Evolutionary conservation across 768 basidiomycete species (phyloP), one percentile per base, ranked within the genome.

Genomic region (Psilocybe azurescens): DNA sequence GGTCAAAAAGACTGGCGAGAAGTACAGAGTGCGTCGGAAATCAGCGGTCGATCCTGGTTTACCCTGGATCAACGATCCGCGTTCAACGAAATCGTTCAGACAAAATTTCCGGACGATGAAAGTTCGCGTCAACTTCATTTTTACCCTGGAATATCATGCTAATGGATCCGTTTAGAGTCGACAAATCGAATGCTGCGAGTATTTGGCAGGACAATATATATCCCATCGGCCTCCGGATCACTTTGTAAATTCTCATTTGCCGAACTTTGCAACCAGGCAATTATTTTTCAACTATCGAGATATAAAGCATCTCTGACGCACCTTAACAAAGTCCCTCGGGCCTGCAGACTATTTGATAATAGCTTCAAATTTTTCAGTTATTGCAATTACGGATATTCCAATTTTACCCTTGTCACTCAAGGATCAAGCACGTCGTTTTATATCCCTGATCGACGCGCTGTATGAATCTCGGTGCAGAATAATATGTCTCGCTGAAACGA

Each of bases 271-370:
- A 78, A 78, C 36, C 73, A 81, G 76, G 65, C 63, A 53, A 39
- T 57, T 30, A 33, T 18, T 14, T 39, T 8, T 38, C 32, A 30
- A 24, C 33, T 38, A 18, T 18, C 6, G 30, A 24, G 28, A 28
- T 3, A 13, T 51, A 54, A 14, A 5, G 39, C 7, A 38, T 20
- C 29, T 53, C 48, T 9, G 32, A 52, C 50, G 46, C 24, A 44
- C 20, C 36, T 38, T 53, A 18, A 1, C 48, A 30, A 38, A 69
- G 67, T 78, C 82, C 0, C 74, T 87, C 2, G 86, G 85, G 0
- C 77, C 84, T 4, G 86, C 86, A 2, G 85, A 88, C 70, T 87
- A 86, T 70, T 74, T 88, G 54, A 80, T 85, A 5, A 69, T 88
- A 9, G 81, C 85, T 0, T 79, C 80, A 0, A 75, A 75, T 2